Evolutionary conservation across 1,139 yeast genomes (phyloP).

Genomic region (Suhomyces yuchorum): DNA sequence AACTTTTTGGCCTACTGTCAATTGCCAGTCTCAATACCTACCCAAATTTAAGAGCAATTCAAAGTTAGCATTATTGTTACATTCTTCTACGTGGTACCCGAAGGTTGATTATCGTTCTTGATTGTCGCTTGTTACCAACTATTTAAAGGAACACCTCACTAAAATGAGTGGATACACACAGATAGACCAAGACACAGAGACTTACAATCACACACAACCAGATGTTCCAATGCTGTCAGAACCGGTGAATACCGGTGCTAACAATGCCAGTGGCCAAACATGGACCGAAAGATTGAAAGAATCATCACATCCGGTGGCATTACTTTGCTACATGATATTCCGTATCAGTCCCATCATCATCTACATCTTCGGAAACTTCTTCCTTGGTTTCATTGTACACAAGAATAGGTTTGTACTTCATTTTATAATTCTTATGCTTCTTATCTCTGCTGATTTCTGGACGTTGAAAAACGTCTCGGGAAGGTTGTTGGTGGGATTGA

Average conservation of each 20-base stretch:
- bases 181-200: conserved; percentile 15
- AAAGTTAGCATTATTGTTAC: background rate
- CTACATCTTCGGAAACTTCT: conserved; percentile 70
- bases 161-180: conserved; percentile 15
- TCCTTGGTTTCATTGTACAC: conserved; percentile 45
- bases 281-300: conserved; percentile 24
- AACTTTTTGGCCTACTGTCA: background rate
- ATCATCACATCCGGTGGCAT: conserved; percentile 84
- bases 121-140: background rate
- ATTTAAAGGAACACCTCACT: background rate
- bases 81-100: background rate
- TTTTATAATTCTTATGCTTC: conserved; percentile 73
- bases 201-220: conserved; percentile 2
- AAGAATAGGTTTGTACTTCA: conserved; percentile 67
- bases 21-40: background rate
- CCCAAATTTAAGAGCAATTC: background rate
- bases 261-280: conserved; percentile 4
- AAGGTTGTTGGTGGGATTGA: conserved; percentile 80
- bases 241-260: background rate
- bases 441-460: conserved; percentile 91
- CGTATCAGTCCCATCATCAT: conserved; percentile 64
- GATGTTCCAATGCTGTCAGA: background rate
- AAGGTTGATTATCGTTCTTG: background rate
- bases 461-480: conserved; percentile 90
- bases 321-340: conserved; percentile 63